Conservation (phyloP, 257 asterid species). For the Perilla frutescens region DNA sequence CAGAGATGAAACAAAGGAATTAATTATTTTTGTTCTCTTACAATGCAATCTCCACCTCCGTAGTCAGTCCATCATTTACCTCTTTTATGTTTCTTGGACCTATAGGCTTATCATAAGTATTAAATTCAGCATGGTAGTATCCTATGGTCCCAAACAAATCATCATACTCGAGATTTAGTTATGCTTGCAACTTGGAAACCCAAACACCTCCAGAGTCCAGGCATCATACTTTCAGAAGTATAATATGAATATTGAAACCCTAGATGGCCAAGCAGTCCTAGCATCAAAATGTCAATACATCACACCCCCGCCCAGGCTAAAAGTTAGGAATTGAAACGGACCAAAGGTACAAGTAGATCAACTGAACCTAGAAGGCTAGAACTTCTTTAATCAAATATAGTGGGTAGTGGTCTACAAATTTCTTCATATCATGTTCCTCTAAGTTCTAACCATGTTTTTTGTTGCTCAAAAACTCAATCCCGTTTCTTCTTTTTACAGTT, state of each 20-base stretch:
- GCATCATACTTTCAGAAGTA: not conserved
- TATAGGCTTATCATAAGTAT: not conserved
- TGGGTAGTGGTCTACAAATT: not conserved
- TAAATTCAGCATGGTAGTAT: not conserved
- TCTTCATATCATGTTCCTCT: not conserved
- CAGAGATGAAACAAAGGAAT: not conserved
- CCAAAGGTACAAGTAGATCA: not conserved
- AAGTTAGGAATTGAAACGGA: no score
- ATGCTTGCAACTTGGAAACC: not conserved
- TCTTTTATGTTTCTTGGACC: not conserved
- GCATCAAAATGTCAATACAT: not conserved
- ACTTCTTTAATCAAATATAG: not conserved
- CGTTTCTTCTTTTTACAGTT: not conserved
- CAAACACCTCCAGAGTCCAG: not conserved
- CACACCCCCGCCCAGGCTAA: no score
- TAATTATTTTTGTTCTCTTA: not conserved
- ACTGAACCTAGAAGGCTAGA: no score
- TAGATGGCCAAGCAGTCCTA: not conserved
- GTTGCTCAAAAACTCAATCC: not conserved
- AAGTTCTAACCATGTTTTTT: not conserved
- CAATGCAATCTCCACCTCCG: not conserved
- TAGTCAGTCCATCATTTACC: not conserved
- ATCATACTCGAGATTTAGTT: not conserved
- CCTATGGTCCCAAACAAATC: not conserved
- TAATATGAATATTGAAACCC: not conserved